Evolutionary conservation across 2,329 filamentous ascomycete species (phyloP), one percentile per base, ranked within the genome.

Genomic region (Purpureocillium lavendulum): DNA sequence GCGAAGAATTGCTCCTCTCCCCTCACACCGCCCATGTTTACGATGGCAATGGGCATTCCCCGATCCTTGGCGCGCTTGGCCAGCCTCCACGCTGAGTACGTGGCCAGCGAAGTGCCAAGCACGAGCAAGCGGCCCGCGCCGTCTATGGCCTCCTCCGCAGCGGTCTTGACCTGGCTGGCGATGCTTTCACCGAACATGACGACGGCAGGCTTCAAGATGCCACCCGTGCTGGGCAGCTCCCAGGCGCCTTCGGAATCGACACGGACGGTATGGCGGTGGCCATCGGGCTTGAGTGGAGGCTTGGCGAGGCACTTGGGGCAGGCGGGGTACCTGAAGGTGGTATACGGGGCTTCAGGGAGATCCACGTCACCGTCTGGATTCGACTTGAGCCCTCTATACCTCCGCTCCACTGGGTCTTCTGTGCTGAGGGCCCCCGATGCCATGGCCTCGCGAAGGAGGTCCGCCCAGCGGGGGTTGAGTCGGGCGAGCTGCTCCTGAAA

Each of bases 161-260:
- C 80, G 2, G 66, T 60, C 59, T 94, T 96, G 29, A 89, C 80
- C 2, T 64, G 53, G 2, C 64, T 60, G 0, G 76, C 69, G 36
- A 97, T 94, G 43, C 79, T 89, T 62, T 97, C 92, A 13, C 92
- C 92, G 58, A 97, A 97, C 87, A 97, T 96, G 51, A 89, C 81
- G 2, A 98, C 89, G 1, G 86, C 86, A 4, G 92, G 92, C 56
- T 97, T 97, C 40, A 98, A 60, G 30, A 97, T 78, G 2, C 90
- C 92, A 0, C 80, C 86, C 2, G 73, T 79, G 49, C 78, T 81
- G 0, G 65, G 64, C 6, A 70, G 51, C 30, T 69, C 64, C 86
- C 83, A 94, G 1, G 88, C 90, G 0, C 90, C 90, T 39, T 96
- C 87, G 1, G 56, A 51, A 52, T 96, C 90, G 11, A 84, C 75